Evolutionary conservation across 2,329 filamentous ascomycete genomes (phyloP).

Genomic region (Colletotrichum tropicicola): DNA sequence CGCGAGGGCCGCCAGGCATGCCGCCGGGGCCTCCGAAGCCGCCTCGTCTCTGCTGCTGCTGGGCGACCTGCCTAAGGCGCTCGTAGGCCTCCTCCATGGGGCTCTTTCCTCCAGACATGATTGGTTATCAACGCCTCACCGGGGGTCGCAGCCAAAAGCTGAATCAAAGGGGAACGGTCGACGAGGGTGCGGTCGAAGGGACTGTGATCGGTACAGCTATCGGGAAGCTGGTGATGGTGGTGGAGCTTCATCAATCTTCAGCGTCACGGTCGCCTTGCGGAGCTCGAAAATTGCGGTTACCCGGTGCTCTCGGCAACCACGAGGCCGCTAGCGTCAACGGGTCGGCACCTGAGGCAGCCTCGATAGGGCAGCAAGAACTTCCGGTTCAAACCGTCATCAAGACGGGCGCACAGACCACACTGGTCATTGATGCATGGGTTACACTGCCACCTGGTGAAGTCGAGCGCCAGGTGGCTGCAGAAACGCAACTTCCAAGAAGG

Average conservation of each 20-base stretch:
- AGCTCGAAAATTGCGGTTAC: constrained; percentile 29
- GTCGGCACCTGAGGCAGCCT: constrained; percentile 12
- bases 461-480: too few relatives aligned
- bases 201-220: constrained; percentile 1
- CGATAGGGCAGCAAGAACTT: neutral
- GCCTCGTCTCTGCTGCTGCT: constrained; percentile 48
- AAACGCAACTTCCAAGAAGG: too few relatives aligned
- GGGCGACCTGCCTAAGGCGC: constrained; percentile 58
- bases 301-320: constrained; percentile 22
- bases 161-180: too few relatives aligned
- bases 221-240: constrained; percentile 21
- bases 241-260: constrained; percentile 27
- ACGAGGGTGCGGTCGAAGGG: neutral
- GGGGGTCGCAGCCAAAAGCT: neutral
- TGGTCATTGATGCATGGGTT: too few relatives aligned
- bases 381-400: too few relatives aligned
- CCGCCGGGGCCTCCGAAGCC: constrained; percentile 48
- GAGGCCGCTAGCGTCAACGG: neutral
- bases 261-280: constrained; percentile 26
- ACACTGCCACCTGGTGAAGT: too few relatives aligned
- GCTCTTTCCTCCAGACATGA: constrained; percentile 37
- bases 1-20: constrained; percentile 47
- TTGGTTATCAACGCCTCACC: neutral
- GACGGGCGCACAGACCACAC: too few relatives aligned
- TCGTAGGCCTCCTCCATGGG: constrained; percentile 61